A percentile compares a stretch with the other conserved stretches of the same genome.
These are phyloP conservation scores for Leptographium lundbergii DNA, from an alignment of 2,329 filamentous ascomycete genomes.

Conservation along the genomic window DNA sequence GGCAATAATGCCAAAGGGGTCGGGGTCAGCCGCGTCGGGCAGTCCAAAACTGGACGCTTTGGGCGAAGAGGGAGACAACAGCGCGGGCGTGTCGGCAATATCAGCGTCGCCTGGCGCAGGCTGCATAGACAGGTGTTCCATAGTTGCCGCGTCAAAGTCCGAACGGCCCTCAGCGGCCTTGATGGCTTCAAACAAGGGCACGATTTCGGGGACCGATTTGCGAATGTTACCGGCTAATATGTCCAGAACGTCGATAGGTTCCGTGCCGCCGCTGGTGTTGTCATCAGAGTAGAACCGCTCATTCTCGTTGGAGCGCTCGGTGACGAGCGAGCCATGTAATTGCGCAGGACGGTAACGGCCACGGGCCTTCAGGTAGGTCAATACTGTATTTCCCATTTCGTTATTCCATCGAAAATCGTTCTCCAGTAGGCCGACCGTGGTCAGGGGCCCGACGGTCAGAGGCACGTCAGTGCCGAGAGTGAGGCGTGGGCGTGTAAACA, in stretches of 20 bases:
- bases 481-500: slow-evolving; percentile 66
- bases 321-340: slow-evolving; percentile 42
- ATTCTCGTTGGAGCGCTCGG: slow-evolving; percentile 46
- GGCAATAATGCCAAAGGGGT: slow-evolving; percentile 82
- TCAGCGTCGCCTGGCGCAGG: slow-evolving; percentile 65
- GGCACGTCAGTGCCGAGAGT: slow-evolving; percentile 38
- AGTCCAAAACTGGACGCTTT: slow-evolving; percentile 48
- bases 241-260: slow-evolving; percentile 36
- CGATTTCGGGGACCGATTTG: slow-evolving; percentile 40
- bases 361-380: slow-evolving; percentile 46
- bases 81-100: slow-evolving; percentile 31
- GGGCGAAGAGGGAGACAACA: slow-evolving; percentile 22
- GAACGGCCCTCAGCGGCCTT: slow-evolving; percentile 76
- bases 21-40: slow-evolving; percentile 68
- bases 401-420: slow-evolving; percentile 30
- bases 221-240: slow-evolving; percentile 44
- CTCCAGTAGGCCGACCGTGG: slow-evolving; percentile 37
- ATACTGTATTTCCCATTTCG: slow-evolving; percentile 40
- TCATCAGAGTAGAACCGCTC: slow-evolving; percentile 41
- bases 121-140: slow-evolving; percentile 50
- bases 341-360: slow-evolving; percentile 43
- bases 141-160: slow-evolving; percentile 55
- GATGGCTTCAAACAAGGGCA: slow-evolving; percentile 64
- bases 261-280: neutral
- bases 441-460: slow-evolving; percentile 40